phyloP scores from a whole-genome alignment of 257 asterid genomes.

The Primulina huaijiensis region DNA sequence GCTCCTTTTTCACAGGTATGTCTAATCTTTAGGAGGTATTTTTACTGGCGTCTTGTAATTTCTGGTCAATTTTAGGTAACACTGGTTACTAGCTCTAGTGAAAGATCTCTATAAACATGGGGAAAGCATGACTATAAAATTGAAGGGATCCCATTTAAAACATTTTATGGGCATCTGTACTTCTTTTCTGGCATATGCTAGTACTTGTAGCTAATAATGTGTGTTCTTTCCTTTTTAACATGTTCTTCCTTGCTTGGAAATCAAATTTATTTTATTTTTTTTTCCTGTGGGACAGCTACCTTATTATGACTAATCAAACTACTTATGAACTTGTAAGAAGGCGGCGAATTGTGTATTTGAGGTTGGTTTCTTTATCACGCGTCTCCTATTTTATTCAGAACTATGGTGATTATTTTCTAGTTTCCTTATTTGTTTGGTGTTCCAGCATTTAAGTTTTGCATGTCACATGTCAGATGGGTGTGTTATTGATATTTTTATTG shows the following conservation, averaged over 20 bases:
- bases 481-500: slow-evolving; percentile 2
- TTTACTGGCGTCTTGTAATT: neutral
- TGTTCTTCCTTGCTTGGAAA: slow-evolving; percentile 17
- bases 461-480: slow-evolving; percentile 4
- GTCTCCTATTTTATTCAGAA: neutral
- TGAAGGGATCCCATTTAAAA: neutral
- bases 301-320: slow-evolving; percentile 85
- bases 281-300: slow-evolving; percentile 67
- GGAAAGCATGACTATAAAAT: neutral
- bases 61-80: slow-evolving; percentile 1
- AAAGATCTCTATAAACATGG: neutral
- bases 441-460: slow-evolving; percentile 5
- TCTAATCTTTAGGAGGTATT: slow-evolving; percentile 10
- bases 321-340: slow-evolving; percentile 94
- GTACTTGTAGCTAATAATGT: slow-evolving; percentile 9
- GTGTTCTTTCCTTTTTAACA: neutral
- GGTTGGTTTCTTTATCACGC: slow-evolving; percentile 45
- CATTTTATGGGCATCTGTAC: neutral
- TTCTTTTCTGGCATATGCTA: slow-evolving; percentile 16
- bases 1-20: slow-evolving; percentile 83
- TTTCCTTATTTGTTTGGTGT: slow-evolving; percentile 7
- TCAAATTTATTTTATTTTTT: slow-evolving; percentile 21
- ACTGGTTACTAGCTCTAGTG: neutral
- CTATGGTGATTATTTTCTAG: neutral
- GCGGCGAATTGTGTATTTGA: slow-evolving; percentile 71